Evolutionary conservation across 352 stramenopile species (phyloP), one percentile per base, ranked within the genome.

Genomic region (Pythium rishiriense): DNA sequence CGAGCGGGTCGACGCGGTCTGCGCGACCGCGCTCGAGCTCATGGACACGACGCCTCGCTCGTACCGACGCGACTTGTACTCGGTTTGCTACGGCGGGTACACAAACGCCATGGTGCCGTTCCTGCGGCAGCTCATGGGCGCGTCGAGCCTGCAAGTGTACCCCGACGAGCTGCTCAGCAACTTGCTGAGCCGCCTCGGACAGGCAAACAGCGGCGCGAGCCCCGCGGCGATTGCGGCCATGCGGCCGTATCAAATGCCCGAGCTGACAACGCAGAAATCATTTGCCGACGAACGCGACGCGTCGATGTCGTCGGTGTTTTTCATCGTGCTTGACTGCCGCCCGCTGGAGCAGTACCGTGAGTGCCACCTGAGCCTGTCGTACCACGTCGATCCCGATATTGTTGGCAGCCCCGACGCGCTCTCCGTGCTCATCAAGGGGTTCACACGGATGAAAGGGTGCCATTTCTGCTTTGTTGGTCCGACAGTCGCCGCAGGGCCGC

Each of bases 381-480:
- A 95, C 63, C 85, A 96, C 55, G 90, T 96, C 11, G 86, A 95
- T 50, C 88, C 88, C 37, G 85, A 86, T 17, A 74, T 95, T 21
- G 79, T 90, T 24, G 71, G 69, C 12, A 87, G 74, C 33, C 85
- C 88, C 5, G 86, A 95, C 49, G 85, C 77, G 10, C 64, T 96
- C 17, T 75, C 83, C 21, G 75, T 83, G 28, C 72, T 96, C 11
- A 79, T 96, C 64, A 88, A 94, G 48, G 85, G 84, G 0, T 94
- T 96, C 39, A 73, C 72, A 26, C 71, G 78, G 5, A 96, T 96
- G 86, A 95, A 96, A 78, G 86, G 87, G 1, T 94, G 85, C 48
- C 88, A 96, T 50, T 96, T 96, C 65, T 96, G 88, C 58, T 94
- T 96, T 56, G 82, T 96, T 48, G 88, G 88, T 3, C 83, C 77